Percentiles rank a stretch among this genome's conserved stretches.
phyloP scores from a whole-genome alignment of 495 filamentous ascomycete genomes.

The Neurospora sp. region DNA sequence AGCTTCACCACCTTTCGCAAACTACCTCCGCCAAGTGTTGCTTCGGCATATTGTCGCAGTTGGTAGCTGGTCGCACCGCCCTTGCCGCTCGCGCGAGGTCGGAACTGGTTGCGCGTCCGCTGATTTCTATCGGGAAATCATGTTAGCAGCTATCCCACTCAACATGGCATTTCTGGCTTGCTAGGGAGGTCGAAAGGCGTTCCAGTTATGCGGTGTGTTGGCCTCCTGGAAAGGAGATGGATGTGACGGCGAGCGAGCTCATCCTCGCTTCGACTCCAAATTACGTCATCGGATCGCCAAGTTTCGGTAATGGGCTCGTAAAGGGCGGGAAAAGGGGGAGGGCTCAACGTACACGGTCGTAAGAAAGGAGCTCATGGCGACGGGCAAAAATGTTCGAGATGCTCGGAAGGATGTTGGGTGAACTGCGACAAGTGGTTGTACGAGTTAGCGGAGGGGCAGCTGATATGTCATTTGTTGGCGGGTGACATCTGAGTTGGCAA shows the following conservation, averaged over 20 bases:
- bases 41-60: constrained; percentile 93
- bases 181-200: neutral
- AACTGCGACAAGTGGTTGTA: constrained; percentile 8
- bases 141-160: constrained; percentile 10
- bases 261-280: neutral
- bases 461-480: constrained; percentile 16
- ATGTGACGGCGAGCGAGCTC: neutral
- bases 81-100: constrained; percentile 75
- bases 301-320: neutral
- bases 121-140: constrained; percentile 55
- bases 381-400: neutral
- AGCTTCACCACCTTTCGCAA: constrained; percentile 92
- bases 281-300: constrained; percentile 1
- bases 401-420: constrained; percentile 12
- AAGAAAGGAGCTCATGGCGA: constrained; percentile 27
- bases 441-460: neutral
- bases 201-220: neutral
- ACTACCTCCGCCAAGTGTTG: constrained; percentile 89
- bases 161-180: neutral
- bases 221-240: neutral
- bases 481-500: constrained; percentile 12
- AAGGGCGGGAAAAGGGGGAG: constrained; percentile 1
- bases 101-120: constrained; percentile 81
- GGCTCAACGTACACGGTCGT: constrained; percentile 25
- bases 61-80: constrained; percentile 88